Conservation (phyloP, 176 grass and related monocot species). For the Otatea glauca region DNA sequence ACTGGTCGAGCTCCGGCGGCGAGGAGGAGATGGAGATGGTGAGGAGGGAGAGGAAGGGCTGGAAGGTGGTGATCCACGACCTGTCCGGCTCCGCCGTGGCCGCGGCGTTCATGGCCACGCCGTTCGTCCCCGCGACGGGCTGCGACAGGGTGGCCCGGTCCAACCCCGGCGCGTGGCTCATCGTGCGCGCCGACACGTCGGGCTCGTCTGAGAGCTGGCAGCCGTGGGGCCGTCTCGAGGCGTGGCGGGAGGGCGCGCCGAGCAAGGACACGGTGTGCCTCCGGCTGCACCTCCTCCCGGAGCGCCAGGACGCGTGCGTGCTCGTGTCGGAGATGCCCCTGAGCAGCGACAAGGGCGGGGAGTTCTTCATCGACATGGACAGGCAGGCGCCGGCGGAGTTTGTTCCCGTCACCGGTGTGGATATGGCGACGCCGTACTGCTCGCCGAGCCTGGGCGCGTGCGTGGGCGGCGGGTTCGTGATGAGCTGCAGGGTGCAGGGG, state of each 20-base stretch:
- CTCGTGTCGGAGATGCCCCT: constrained; percentile 70
- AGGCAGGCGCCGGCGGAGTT: background rate
- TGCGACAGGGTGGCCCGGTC: constrained; percentile 75
- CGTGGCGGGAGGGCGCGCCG: constrained; percentile 63
- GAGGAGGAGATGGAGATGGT: constrained; percentile 47
- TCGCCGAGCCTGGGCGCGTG: constrained; percentile 2
- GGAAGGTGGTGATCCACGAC: constrained; percentile 89
- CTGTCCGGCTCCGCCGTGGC: constrained; percentile 86
- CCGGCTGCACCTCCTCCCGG: constrained; percentile 63
- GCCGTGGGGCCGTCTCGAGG: constrained; percentile 88
- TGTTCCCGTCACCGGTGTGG: background rate
- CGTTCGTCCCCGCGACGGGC: constrained; percentile 84
- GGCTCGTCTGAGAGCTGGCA: constrained; percentile 74
- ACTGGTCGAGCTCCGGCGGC: constrained; percentile 54
- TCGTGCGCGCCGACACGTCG: constrained; percentile 49
- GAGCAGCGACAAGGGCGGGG: constrained; percentile 71
- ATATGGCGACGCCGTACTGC: background rate
- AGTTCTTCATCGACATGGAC: constrained; percentile 86
- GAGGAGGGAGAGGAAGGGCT: constrained; percentile 73
- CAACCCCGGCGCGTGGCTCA: constrained; percentile 89
- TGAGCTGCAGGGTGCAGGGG: constrained; percentile 77
- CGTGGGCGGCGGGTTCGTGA: constrained; percentile 69
- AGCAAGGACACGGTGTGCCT: constrained; percentile 50
- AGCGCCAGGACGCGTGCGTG: constrained; percentile 71
- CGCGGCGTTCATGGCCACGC: constrained; percentile 86